Evolutionary conservation across 495 filamentous ascomycete genomes (phyloP).

Genomic region (Acidomyces sp.): DNA sequence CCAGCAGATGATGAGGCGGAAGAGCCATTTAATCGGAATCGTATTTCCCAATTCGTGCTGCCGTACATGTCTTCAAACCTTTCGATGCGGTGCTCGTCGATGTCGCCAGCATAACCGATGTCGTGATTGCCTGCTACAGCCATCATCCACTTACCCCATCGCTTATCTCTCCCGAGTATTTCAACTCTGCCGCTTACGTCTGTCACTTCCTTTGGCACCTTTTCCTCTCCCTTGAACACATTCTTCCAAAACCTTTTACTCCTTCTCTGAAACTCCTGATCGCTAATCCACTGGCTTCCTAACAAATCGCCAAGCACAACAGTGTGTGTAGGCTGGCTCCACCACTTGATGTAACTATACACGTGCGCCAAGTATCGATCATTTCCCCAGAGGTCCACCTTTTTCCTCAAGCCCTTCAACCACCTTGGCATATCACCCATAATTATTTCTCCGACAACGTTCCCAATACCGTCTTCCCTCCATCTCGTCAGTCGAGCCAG

Average conservation of each 20-base stretch:
- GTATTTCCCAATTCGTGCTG: constrained; percentile 71
- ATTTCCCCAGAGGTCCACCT: constrained; percentile 78
- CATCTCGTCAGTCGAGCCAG: no score
- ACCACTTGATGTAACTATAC: constrained; percentile 73
- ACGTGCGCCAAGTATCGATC: constrained; percentile 91
- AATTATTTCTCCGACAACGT: constrained; percentile 28
- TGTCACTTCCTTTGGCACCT: constrained; percentile 34
- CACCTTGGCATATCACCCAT: constrained; percentile 52
- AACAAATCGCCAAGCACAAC: constrained; percentile 81
- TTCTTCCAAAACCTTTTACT: constrained; percentile 67
- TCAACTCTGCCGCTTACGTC: constrained; percentile 21
- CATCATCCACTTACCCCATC: constrained; percentile 66
- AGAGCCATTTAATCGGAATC: constrained; percentile 42
- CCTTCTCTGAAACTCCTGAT: constrained; percentile 65
- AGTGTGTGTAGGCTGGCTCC: constrained; percentile 71
- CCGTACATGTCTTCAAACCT: constrained; percentile 78
- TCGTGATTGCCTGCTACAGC: constrained; percentile 92
- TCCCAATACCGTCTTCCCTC: constrained; percentile 24
- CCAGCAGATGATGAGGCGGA: background rate
- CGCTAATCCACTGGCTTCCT: constrained; percentile 90
- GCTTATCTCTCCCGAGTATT: constrained; percentile 39
- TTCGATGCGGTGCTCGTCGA: constrained; percentile 53
- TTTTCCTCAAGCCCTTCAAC: constrained; percentile 54
- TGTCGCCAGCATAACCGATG: constrained; percentile 86
- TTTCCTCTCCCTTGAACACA: constrained; percentile 57